A percentile compares a stretch with the other conserved stretches of the same genome.
Evolutionary conservation across 257 asterid genomes (phyloP).

Genomic region (Anisodus tanguticus): DNA sequence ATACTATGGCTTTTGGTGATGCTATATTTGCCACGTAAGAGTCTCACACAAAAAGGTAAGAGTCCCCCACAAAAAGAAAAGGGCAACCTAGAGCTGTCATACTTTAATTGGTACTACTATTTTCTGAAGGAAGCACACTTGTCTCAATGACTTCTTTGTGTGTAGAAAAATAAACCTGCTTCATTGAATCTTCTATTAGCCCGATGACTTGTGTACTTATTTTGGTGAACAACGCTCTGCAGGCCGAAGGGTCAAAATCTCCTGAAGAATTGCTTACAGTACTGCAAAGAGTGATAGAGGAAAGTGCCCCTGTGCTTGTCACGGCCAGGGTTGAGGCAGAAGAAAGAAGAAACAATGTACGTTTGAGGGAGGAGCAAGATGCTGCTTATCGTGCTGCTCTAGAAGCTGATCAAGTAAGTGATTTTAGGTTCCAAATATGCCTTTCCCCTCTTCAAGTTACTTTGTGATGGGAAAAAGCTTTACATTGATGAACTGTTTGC

Average conservation of each 20-base stretch:
- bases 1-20: constrained; percentile 4
- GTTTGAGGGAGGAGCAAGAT: constrained; percentile 97
- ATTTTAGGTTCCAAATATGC: constrained; percentile 26
- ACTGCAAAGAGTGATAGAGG: constrained; percentile 94
- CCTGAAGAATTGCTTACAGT: constrained; percentile 74
- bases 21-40: background rate
- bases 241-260: constrained; percentile 93
- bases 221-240: constrained; percentile 31
- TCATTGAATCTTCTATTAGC: background rate
- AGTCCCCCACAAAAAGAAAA: background rate
- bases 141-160: background rate
- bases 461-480: background rate
- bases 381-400: constrained; percentile 96
- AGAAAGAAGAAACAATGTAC: constrained; percentile 83
- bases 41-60: background rate
- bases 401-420: constrained; percentile 95
- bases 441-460: constrained; percentile 17
- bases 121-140: constrained; percentile 5
- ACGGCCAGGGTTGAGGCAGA: constrained; percentile 92
- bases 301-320: constrained; percentile 91
- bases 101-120: background rate
- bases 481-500: constrained; percentile 21
- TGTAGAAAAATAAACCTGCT: background rate
- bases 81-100: constrained; percentile 15
- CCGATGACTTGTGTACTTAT: background rate